These are phyloP conservation scores for Leersia perrieri DNA, from an alignment of 176 grass and related monocot species.

Conservation along the genomic window DNA sequence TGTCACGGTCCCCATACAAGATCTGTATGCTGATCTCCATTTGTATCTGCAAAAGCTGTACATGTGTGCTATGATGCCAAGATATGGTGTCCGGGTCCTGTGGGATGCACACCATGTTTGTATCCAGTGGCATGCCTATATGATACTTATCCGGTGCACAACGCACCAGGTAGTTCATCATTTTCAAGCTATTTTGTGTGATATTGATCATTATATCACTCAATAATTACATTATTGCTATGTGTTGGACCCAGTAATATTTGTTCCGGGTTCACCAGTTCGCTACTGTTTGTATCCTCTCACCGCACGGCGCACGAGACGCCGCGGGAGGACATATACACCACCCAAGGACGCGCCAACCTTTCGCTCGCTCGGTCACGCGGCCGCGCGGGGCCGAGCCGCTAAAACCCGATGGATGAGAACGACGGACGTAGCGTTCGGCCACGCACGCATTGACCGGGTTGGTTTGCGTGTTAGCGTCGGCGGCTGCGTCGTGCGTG, in stretches of 20 bases:
- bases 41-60: background rate
- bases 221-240: too few species aligned
- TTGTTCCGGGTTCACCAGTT: too few species aligned
- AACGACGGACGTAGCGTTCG: background rate
- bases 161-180: too few species aligned
- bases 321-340: too few species aligned
- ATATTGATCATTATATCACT: too few species aligned
- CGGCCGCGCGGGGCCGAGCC: background rate
- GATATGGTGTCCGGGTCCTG: background rate
- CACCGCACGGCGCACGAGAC: background rate
- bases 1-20: background rate
- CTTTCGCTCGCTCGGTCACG: background rate
- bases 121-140: too few species aligned
- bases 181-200: too few species aligned
- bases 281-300: background rate
- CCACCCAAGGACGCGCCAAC: slow-evolving; percentile 8
- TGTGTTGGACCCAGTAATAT: too few species aligned
- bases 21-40: background rate
- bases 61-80: background rate
- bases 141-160: too few species aligned
- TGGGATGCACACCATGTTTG: background rate
- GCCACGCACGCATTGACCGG: background rate
- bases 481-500: background rate
- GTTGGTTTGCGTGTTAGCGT: background rate
- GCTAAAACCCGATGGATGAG: too few species aligned